These are phyloP conservation scores for Tetracentron sinense DNA, from an alignment of 164 flowering plant genomes.

Conservation along the genomic window DNA sequence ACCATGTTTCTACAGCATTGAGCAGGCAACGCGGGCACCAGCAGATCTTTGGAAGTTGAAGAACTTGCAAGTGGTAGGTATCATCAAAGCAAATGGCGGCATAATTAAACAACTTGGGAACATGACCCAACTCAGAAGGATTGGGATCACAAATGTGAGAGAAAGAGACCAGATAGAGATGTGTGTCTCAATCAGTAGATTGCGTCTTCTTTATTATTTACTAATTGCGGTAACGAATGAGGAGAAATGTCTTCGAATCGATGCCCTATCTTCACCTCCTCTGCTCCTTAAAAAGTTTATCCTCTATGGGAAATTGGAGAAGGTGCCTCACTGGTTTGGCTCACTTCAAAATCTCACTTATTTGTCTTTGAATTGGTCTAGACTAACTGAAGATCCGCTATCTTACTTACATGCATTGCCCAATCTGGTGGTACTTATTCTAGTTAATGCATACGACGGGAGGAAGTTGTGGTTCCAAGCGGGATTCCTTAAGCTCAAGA, in stretches of 20 bases:
- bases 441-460: conserved; percentile 2
- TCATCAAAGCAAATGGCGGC: neutral
- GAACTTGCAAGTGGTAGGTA: conserved; percentile 4
- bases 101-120: neutral
- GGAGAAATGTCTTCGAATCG: neutral
- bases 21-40: neutral
- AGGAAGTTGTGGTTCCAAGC: neutral
- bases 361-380: conserved; percentile 5
- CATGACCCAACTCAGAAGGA: conserved; percentile 1
- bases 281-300: neutral
- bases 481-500: conserved; percentile 3
- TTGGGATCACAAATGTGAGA: conserved; percentile 4
- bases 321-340: conserved; percentile 7
- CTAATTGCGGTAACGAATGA: neutral
- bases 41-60: neutral
- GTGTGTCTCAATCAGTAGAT: neutral
- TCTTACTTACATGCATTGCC: conserved; percentile 4
- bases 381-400: conserved; percentile 7
- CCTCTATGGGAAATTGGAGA: neutral
- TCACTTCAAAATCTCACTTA: conserved; percentile 5
- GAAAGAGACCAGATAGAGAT: neutral
- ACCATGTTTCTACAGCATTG: neutral
- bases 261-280: neutral
- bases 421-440: conserved; percentile 8
- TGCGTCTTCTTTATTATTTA: neutral